Base-by-base conservation (phyloP, 331 rosid genomes). In the Ulmus americana region DNA sequence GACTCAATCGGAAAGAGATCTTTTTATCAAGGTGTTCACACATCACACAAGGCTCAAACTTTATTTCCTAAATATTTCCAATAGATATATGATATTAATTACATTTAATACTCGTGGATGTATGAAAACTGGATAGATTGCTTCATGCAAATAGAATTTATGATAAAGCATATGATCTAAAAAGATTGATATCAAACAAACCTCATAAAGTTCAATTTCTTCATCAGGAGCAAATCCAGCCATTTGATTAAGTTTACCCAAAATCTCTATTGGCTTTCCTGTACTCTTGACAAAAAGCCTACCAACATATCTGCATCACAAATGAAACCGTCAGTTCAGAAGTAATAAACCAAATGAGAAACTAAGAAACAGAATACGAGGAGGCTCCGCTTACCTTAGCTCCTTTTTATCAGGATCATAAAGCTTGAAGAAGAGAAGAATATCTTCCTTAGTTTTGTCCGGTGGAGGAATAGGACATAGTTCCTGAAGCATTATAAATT, bases 121-220 rank as follows among this genome's bases (percentile, higher is more conserved):
- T 15, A 45, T 18, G 38, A 61, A 61, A 8, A 55, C 4, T 44
- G 14, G 6, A 22, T 1, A 6, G 59, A 16, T 41, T 28, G 6
- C 49, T 1, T 6, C 54, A 18, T 12, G 9, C 52, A 12, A 7
- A 13, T 40, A 13, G 6, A 28, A 35, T 50, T 1, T 14, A 57
- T 2, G 63, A 28, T 9, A 75, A 6, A 60, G 59, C 61, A 38
- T 1, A 53, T 14, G 55, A 11, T 22, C 8, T 4, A 13, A 47
- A 40, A 22, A 0, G 35, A 15, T 43, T 43, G 12, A 18, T 12
- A 49, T 7, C 22, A 48, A 45, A 74, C 84, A 59, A 42, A 85
- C 97, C 94, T 90, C 95, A 55, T 65, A 90, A 55, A 87, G 83
- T 63, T 85, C 94, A 52, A 90, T 78, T 74, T 85, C 90, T 67